A percentile compares a stretch with the other conserved stretches of the same genome.
Evolutionary conservation across 2,329 filamentous ascomycete species (phyloP).

Genomic region (Torrubiellomyces zombiae): DNA sequence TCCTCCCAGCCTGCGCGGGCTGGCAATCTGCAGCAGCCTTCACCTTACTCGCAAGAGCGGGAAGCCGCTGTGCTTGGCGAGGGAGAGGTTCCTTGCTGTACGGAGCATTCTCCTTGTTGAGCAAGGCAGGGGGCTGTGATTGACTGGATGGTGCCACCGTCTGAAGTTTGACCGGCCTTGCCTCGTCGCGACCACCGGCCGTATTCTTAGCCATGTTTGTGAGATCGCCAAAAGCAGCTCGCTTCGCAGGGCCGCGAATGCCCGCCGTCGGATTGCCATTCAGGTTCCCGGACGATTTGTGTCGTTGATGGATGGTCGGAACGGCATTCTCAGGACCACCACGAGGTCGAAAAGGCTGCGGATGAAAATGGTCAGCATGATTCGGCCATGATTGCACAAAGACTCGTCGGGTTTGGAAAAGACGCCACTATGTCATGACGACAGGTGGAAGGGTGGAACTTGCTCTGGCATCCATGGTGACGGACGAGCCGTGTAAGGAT

Average conservation of each 20-base stretch:
- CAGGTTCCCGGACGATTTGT: slow-evolving; percentile 61
- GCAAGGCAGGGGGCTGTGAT: slow-evolving; percentile 8
- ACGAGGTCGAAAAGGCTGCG: slow-evolving; percentile 23
- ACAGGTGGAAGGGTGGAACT: not conserved
- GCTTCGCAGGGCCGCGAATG: slow-evolving; percentile 40
- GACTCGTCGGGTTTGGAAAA: not conserved
- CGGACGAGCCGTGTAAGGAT: slow-evolving; percentile 1
- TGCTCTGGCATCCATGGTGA: slow-evolving; percentile 5
- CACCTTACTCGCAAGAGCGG: slow-evolving; percentile 8
- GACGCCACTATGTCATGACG: not conserved
- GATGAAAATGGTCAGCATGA: slow-evolving; percentile 7
- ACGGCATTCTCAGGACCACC: slow-evolving; percentile 40
- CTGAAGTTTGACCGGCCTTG: slow-evolving; percentile 19
- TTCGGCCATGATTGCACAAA: no score
- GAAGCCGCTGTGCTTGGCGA: slow-evolving; percentile 19
- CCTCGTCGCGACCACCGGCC: slow-evolving; percentile 13
- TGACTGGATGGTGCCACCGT: slow-evolving; percentile 10
- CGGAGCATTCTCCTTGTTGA: slow-evolving; percentile 28
- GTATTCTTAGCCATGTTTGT: slow-evolving; percentile 45
- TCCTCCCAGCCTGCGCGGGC: slow-evolving; percentile 10
- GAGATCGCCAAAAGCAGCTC: slow-evolving; percentile 66
- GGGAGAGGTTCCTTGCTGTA: slow-evolving; percentile 18
- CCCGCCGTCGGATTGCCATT: slow-evolving; percentile 13
- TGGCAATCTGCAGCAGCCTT: slow-evolving; percentile 10
- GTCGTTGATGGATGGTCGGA: slow-evolving; percentile 51